Conservation (phyloP, 2,329 filamentous ascomycete species). For the Juglanconis oblonga region DNA sequence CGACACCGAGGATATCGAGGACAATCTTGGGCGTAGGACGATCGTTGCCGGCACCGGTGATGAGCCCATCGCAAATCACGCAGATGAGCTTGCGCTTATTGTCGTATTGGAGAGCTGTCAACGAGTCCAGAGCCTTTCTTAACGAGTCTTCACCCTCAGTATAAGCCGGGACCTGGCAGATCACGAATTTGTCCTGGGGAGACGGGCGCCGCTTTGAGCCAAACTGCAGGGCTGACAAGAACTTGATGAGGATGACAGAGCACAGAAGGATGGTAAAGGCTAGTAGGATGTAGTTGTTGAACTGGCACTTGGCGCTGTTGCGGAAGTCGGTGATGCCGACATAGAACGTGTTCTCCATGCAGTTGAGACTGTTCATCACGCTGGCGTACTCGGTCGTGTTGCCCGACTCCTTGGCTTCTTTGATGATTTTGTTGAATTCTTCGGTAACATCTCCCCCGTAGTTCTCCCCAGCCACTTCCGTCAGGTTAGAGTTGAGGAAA, state of each 20-base stretch:
- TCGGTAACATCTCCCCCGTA: conserved; percentile 76
- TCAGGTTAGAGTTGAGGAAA: conserved; percentile 70
- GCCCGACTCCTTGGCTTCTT: conserved; percentile 33
- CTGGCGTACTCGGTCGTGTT: conserved; percentile 50
- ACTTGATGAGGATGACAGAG: conserved; percentile 79
- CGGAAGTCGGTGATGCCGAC: conserved; percentile 84
- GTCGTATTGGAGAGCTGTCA: conserved; percentile 93
- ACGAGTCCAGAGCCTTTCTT: conserved; percentile 86
- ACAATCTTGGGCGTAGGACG: conserved; percentile 97
- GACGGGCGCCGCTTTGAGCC: conserved; percentile 86
- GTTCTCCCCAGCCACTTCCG: conserved; percentile 67
- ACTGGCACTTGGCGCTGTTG: conserved; percentile 68
- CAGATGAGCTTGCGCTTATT: conserved; percentile 97
- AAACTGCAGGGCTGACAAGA: conserved; percentile 88
- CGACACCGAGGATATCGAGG: conserved; percentile 92
- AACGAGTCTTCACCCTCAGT: conserved; percentile 97
- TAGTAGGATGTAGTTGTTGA: conserved; percentile 88
- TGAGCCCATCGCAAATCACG: conserved; percentile 95
- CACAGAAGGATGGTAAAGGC: conserved; percentile 84
- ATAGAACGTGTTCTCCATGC: conserved; percentile 81
- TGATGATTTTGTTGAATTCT: conserved; percentile 56
- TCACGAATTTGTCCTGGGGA: conserved; percentile 97
- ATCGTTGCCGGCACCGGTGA: conserved; percentile 94
- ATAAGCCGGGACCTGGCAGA: conserved; percentile 96
- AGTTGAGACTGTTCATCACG: conserved; percentile 68